Conservation (phyloP, 179 eudicot genomes). For the Heliamphora pulchella region DNA sequence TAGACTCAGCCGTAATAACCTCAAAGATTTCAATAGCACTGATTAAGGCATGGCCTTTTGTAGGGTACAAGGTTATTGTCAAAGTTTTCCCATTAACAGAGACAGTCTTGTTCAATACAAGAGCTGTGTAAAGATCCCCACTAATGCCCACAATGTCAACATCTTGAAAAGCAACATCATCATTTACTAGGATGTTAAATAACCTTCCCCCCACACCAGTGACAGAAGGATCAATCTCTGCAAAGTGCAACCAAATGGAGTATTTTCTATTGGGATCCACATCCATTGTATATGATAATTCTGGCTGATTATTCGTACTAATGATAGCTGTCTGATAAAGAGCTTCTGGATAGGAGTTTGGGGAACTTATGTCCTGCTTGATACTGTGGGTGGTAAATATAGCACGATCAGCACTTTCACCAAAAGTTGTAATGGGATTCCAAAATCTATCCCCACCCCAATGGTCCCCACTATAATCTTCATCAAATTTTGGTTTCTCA, state of each 20-base stretch:
- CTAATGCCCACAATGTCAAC: constrained; percentile 72
- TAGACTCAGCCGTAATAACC: constrained; percentile 65
- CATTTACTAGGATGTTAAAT: constrained; percentile 71
- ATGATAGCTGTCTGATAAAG: constrained; percentile 70
- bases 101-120: constrained; percentile 76
- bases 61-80: constrained; percentile 55
- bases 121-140: constrained; percentile 60
- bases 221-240: constrained; percentile 82
- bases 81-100: constrained; percentile 73
- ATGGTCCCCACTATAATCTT: constrained; percentile 59
- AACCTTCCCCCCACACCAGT: constrained; percentile 69
- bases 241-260: constrained; percentile 94
- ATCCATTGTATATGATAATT: constrained; percentile 58
- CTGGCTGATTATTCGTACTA: constrained; percentile 59
- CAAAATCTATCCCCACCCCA: constrained; percentile 99
- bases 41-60: constrained; percentile 61
- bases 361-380: constrained; percentile 46
- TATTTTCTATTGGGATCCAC: constrained; percentile 87
- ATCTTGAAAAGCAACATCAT: constrained; percentile 46
- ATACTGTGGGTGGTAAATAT: constrained; percentile 46
- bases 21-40: constrained; percentile 81
- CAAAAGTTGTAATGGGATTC: constrained; percentile 54
- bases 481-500: constrained; percentile 63
- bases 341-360: constrained; percentile 82
- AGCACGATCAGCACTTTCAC: constrained; percentile 45